Conservation (phyloP, 129 eudicot species). For the Helichrysum umbraculigerum region DNA sequence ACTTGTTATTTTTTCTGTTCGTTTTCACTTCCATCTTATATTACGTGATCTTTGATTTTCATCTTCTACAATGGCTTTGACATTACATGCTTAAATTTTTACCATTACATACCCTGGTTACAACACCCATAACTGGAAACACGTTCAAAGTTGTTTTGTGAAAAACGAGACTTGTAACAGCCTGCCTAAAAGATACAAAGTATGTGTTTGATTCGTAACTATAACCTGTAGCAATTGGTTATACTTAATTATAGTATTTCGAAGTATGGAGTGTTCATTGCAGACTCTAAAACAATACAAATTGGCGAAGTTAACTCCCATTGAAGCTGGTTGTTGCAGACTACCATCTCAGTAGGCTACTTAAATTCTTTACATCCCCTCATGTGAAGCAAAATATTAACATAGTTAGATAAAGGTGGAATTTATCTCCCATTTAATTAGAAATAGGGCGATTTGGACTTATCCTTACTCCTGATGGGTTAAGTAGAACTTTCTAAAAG, state of each 20-base stretch:
- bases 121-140: slow-evolving; percentile 75
- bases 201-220: slow-evolving; percentile 20
- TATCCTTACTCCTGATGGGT: not conserved
- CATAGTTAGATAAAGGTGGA: not conserved
- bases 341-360: slow-evolving; percentile 83
- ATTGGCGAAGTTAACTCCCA: slow-evolving; percentile 66
- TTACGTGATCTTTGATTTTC: too few relatives aligned
- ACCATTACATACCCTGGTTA: too few relatives aligned
- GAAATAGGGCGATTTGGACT: not conserved
- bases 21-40: too few relatives aligned
- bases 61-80: too few relatives aligned
- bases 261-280: slow-evolving; percentile 24
- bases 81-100: too few relatives aligned
- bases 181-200: slow-evolving; percentile 74
- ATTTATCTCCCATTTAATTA: not conserved
- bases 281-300: slow-evolving; percentile 73
- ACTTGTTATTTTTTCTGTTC: too few relatives aligned
- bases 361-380: not conserved
- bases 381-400: not conserved
- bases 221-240: not conserved
- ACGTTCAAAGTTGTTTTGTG: slow-evolving; percentile 78
- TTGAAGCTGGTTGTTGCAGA: slow-evolving; percentile 93
- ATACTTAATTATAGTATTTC: slow-evolving; percentile 7
- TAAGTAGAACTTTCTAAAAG: not conserved
- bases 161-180: slow-evolving; percentile 63